Base-by-base conservation (phyloP, 2,329 filamentous ascomycete genomes). In the Penicillium vulpinum region DNA sequence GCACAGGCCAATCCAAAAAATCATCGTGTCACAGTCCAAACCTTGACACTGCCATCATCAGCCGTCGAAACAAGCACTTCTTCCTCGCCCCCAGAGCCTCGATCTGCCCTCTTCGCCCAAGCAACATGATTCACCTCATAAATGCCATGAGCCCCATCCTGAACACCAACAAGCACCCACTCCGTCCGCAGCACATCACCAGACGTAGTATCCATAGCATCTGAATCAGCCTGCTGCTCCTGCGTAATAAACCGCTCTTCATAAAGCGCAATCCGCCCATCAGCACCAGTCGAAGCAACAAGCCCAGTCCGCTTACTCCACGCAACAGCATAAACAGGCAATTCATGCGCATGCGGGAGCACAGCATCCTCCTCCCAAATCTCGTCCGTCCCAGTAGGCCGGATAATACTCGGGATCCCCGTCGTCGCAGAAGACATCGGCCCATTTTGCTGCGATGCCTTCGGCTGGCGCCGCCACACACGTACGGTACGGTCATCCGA, bases 121-220 rank as follows among this genome's bases (percentile, higher is more conserved):
- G 85, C 86, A 47, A 94, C 83, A 74, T 97, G 92, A 69, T 99
- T 99, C 62, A 97, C 83, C 76, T 99, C 94, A 70, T 93, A 97
- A 2, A 95, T 90, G 0, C 91, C 92, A 72, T 99, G 94, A 2
- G 88, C 90, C 33, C 87, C 88, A 46, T 88, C 81, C 1, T 89
- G 70, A n/a, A 84, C 83, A 0, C 86, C 85, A 16, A 96, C 69
- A 4, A 93, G 75, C 7, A 81, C 80, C 94, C 94, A 97, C 58
- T 84, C 81, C 1, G 82, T 84, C 48, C 54, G 67, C 48, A 62
- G 56, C 38, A 55, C 60, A 36, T 59, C 58, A 72, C 31, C 72
- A 73, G 45, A 28, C 18, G 67, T 70, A 57, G 59, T 62, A n/a
- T 72, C 64, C 64, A 65, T 66, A 26, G 63, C 56, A 51, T 68